Percentiles rank a stretch among this genome's conserved stretches.
Conservation (phyloP, 495 filamentous ascomycete species). For the Clohesyomyces aquaticus region DNA sequence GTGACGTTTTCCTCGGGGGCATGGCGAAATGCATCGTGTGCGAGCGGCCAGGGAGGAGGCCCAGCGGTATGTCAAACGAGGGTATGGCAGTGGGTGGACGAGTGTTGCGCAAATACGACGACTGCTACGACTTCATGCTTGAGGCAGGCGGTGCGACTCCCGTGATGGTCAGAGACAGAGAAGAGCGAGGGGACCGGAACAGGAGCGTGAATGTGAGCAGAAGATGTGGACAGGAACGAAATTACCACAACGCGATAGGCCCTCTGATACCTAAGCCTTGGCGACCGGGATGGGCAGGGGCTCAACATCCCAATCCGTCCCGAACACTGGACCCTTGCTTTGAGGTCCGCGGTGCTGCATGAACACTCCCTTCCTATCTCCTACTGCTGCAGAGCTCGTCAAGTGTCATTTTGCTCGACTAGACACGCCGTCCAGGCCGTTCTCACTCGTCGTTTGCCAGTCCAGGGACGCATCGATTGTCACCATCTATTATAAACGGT, state of each 20-base stretch:
- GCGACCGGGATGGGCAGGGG: not conserved
- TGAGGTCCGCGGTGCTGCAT: not conserved
- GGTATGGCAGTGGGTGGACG: constrained; percentile 20
- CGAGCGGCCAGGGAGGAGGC: constrained; percentile 29
- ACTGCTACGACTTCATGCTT: constrained; percentile 20
- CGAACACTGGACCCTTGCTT: not conserved
- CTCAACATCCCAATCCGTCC: too few relatives aligned
- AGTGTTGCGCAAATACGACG: not conserved
- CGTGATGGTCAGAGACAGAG: not conserved
- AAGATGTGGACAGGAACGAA: not conserved
- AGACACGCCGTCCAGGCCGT: too few relatives aligned
- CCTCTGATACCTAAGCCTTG: not conserved
- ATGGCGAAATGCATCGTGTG: constrained; percentile 84
- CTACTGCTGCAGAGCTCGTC: too few relatives aligned
- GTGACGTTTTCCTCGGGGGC: constrained; percentile 78
- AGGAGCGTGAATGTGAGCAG: not conserved
- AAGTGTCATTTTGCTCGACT: too few relatives aligned
- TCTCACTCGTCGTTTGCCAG: too few relatives aligned
- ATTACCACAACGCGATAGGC: not conserved
- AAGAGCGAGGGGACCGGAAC: not conserved
- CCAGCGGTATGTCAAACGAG: constrained; percentile 32
- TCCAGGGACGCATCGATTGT: too few relatives aligned
- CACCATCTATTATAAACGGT: too few relatives aligned
- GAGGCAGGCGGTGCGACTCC: constrained; percentile 2
- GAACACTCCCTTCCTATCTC: not conserved